Conservation (phyloP, 148 eudicot species). For the Oxyria digyna region DNA sequence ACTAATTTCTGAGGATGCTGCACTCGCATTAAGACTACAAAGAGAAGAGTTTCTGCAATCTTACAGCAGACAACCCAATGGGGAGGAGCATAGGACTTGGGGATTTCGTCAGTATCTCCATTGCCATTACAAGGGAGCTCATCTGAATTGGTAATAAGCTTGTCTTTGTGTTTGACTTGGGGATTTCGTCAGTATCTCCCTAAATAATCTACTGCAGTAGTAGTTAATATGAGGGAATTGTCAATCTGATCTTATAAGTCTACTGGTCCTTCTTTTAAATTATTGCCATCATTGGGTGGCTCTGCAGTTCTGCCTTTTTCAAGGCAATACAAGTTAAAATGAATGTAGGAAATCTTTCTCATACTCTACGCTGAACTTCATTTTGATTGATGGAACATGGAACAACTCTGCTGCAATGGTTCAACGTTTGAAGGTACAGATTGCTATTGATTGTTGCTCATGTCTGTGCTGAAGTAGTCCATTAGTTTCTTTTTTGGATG, state of each 20-base stretch:
- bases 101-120: no score
- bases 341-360: background rate
- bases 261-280: background rate
- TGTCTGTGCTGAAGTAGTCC: no score
- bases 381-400: constrained; percentile 95
- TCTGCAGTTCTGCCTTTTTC: background rate
- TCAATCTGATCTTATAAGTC: background rate
- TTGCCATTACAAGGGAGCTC: constrained; percentile 14
- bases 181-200: background rate
- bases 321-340: background rate
- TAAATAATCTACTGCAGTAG: background rate
- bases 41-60: no score
- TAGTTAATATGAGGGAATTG: no score
- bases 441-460: no score
- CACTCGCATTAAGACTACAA: no score
- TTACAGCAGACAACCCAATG: no score
- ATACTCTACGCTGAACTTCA: constrained; percentile 31
- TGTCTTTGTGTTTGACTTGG: background rate
- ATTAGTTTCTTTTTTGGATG: no score
- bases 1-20: no score
- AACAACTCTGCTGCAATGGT: constrained; percentile 90
- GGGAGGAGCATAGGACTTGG: no score
- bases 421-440: constrained; percentile 74
- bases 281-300: background rate
- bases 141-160: no score